Conservation (phyloP, 768 basidiomycete genomes). For the Kwoniella shandongensis region DNA sequence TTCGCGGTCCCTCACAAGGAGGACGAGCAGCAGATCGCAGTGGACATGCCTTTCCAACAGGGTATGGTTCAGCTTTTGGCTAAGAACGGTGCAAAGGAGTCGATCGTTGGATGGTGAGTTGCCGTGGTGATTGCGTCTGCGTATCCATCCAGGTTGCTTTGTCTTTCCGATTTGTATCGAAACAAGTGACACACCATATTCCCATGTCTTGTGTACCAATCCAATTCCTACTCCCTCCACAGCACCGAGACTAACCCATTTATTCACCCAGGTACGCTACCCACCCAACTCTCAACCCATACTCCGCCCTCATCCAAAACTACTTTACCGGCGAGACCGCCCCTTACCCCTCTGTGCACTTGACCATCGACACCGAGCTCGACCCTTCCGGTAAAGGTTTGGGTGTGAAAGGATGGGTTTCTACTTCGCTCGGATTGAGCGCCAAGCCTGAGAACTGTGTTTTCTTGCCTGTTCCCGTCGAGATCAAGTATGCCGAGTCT, state of each 20-base stretch:
- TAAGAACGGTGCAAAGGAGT: conserved; percentile 61
- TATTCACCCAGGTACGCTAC: conserved; percentile 75
- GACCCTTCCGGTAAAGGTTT: conserved; percentile 57
- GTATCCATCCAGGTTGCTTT: not conserved
- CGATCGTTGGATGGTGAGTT: conserved; percentile 90
- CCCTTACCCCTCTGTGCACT: conserved; percentile 83
- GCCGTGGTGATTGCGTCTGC: not conserved
- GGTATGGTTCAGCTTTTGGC: conserved; percentile 88
- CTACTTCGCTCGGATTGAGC: conserved; percentile 81
- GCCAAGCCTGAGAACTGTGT: conserved; percentile 94
- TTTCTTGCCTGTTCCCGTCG: conserved; percentile 87
- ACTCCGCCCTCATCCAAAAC: conserved; percentile 95
- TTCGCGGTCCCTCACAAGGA: conserved; percentile 93
- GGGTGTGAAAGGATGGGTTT: conserved; percentile 82
- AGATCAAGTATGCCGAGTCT: conserved; percentile 74
- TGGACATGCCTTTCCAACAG: conserved; percentile 95
- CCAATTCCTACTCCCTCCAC: no score
- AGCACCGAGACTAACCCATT: not conserved
- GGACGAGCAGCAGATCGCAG: conserved; percentile 86
- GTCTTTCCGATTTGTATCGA: not conserved
- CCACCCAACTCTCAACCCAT: conserved; percentile 83
- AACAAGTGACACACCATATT: no score
- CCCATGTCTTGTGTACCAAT: no score
- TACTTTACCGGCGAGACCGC: conserved; percentile 92
- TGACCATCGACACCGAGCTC: conserved; percentile 82